Conservation (phyloP, 805 yeast species). For the Starmerella asiatica region DNA sequence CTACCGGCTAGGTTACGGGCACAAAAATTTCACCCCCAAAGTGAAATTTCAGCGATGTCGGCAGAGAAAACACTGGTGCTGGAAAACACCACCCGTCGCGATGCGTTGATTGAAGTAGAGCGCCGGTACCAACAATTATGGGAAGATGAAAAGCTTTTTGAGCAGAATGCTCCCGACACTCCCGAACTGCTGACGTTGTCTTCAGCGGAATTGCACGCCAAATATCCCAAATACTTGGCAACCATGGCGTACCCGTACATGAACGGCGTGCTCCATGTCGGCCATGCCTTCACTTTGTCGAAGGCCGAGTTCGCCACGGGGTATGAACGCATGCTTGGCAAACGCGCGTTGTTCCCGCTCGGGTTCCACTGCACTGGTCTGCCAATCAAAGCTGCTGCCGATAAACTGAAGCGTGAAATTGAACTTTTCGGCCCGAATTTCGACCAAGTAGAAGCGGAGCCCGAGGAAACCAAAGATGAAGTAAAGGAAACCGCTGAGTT, state of each 20-base stretch:
- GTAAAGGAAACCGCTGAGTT: constrained; percentile 31
- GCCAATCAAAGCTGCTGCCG: constrained; percentile 94
- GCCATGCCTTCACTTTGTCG: constrained; percentile 89
- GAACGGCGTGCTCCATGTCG: constrained; percentile 98
- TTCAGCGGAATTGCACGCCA: constrained; percentile 57
- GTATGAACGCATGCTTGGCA: constrained; percentile 88
- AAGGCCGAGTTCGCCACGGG: constrained; percentile 88
- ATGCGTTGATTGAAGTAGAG: constrained; percentile 77
- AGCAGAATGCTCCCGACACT: constrained; percentile 63
- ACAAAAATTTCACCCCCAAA: not conserved
- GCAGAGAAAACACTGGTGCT: constrained; percentile 22
- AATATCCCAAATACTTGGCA: constrained; percentile 75
- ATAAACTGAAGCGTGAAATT: constrained; percentile 81
- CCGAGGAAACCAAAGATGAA: constrained; percentile 20
- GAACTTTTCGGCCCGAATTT: constrained; percentile 82
- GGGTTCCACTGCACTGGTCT: constrained; percentile 99
- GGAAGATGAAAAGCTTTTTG: constrained; percentile 76
- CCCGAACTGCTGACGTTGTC: constrained; percentile 49
- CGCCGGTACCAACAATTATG: constrained; percentile 75
- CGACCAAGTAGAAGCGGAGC: constrained; percentile 37
- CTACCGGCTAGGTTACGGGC: too few relatives aligned
- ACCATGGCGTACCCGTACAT: constrained; percentile 98
- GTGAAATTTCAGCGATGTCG: constrained; percentile 11
- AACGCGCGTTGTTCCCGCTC: constrained; percentile 80
- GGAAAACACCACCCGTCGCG: constrained; percentile 80